phyloP scores from a whole-genome alignment of 2,329 filamentous ascomycete species.

The Coniochaeta ligniaria region DNA sequence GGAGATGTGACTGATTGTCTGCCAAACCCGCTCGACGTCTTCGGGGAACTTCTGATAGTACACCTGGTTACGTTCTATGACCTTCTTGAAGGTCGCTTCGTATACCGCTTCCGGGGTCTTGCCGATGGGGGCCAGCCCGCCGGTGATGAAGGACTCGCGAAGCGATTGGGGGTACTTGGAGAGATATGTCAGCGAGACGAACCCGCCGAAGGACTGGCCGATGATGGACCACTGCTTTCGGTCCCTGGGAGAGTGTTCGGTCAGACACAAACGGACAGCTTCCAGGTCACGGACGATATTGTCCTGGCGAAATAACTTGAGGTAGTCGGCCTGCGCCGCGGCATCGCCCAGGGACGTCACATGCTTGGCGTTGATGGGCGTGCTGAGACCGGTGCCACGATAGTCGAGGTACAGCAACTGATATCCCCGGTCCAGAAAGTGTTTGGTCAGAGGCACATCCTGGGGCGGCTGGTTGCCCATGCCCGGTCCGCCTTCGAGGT shows the following conservation, averaged over 20 bases:
- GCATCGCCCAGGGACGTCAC: constrained; percentile 58
- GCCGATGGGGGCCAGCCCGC: constrained; percentile 74
- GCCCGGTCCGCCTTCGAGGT: constrained; percentile 81
- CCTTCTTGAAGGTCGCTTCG: constrained; percentile 59
- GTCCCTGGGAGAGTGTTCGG: constrained; percentile 55
- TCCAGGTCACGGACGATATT: constrained; percentile 87
- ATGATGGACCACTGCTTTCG: constrained; percentile 78
- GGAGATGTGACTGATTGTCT: constrained; percentile 58
- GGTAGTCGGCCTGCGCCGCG: constrained; percentile 67
- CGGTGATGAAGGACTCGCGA: constrained; percentile 76
- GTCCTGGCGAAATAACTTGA: constrained; percentile 81
- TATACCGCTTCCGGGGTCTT: constrained; percentile 71
- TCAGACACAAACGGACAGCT: constrained; percentile 71
- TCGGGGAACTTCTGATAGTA: constrained; percentile 86
- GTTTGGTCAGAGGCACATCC: constrained; percentile 61
- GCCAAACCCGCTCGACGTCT: constrained; percentile 62
- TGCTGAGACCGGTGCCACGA: constrained; percentile 80
- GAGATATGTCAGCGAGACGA: constrained; percentile 77
- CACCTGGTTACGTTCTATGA: constrained; percentile 62
- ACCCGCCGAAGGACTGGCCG: constrained; percentile 89
- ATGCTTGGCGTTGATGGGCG: constrained; percentile 67
- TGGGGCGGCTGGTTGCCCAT: constrained; percentile 71
- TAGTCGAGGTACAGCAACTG: constrained; percentile 86
- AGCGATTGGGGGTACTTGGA: constrained; percentile 72
- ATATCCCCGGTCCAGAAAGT: constrained; percentile 72